Evolutionary conservation across 176 grass and related monocot species (phyloP).

Genomic region (Tillandsia leiboldiana): DNA sequence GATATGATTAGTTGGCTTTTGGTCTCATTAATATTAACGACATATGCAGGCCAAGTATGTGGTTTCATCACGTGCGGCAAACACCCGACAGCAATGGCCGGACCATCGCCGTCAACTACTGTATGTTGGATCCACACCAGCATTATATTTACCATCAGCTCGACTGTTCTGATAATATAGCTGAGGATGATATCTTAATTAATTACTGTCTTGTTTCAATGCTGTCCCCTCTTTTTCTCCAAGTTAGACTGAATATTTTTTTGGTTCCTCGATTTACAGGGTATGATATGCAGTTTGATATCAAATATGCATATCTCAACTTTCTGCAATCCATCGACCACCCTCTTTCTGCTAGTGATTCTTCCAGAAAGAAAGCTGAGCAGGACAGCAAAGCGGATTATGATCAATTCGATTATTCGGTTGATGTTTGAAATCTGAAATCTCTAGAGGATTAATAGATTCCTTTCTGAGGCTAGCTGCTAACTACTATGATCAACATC

Average conservation of each 20-base stretch:
- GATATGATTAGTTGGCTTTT: background rate
- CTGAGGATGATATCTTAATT: background rate
- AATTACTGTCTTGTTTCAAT: background rate
- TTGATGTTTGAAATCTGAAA: background rate
- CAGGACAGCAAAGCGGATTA: background rate
- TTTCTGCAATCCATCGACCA: slow-evolving; percentile 52
- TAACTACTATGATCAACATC: no score
- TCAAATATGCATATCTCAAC: slow-evolving; percentile 94
- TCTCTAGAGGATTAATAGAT: no score
- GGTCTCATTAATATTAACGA: background rate
- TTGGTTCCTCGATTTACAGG: slow-evolving; percentile 21
- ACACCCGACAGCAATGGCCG: slow-evolving; percentile 59
- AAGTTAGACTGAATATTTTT: background rate
- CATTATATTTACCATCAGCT: background rate
- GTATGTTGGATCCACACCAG: slow-evolving; percentile 6
- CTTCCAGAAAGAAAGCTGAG: background rate
- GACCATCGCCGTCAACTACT: slow-evolving; percentile 94
- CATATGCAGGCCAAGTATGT: slow-evolving; percentile 70
- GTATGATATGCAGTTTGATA: slow-evolving; percentile 98
- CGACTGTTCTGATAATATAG: background rate
- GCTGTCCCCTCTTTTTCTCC: background rate
- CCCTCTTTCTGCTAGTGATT: background rate
- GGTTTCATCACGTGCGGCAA: slow-evolving; percentile 96
- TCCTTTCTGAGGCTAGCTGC: no score
- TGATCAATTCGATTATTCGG: background rate